phyloP scores from a whole-genome alignment of 345 rosid species.

The Mercurialis annua region DNA sequence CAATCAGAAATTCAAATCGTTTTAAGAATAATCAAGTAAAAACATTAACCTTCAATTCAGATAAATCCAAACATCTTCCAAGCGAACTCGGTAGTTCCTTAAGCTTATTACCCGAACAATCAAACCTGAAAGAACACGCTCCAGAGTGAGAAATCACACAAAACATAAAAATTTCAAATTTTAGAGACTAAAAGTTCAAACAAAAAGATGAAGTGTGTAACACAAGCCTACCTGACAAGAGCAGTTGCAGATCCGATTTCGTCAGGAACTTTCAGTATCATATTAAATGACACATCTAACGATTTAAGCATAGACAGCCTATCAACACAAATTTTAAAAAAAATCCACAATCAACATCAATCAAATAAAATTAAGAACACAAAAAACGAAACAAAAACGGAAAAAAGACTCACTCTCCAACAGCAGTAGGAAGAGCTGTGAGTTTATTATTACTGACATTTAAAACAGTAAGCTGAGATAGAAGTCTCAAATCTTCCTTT shows the following conservation, averaged over 20 bases:
- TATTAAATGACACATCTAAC: slow-evolving; percentile 74
- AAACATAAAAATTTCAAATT: slow-evolving; percentile 2
- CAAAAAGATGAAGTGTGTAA: background rate
- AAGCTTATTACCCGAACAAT: slow-evolving; percentile 77
- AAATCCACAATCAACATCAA: background rate
- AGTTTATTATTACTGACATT: slow-evolving; percentile 84
- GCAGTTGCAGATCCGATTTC: slow-evolving; percentile 75
- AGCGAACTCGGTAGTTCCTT: slow-evolving; percentile 73
- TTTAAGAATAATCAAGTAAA: background rate
- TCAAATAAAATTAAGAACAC: background rate
- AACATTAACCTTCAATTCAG: slow-evolving; percentile 74
- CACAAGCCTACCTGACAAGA: slow-evolving; percentile 71
- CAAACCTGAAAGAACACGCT: slow-evolving; percentile 55
- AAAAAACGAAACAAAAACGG: background rate
- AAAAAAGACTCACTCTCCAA: slow-evolving; percentile 71
- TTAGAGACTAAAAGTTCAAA: slow-evolving; percentile 1
- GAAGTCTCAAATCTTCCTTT: slow-evolving; percentile 70
- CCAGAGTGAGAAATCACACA: slow-evolving; percentile 14
- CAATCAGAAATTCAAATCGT: slow-evolving; percentile 6
- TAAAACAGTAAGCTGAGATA: slow-evolving; percentile 57
- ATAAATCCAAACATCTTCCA: slow-evolving; percentile 68
- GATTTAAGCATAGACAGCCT: slow-evolving; percentile 84
- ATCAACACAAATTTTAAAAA: slow-evolving; percentile 10
- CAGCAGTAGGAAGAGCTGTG: slow-evolving; percentile 61
- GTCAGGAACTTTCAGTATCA: slow-evolving; percentile 58